Base-by-base conservation (phyloP, 73 alveolate genomes). In the Paramecium biaurelia region DNA sequence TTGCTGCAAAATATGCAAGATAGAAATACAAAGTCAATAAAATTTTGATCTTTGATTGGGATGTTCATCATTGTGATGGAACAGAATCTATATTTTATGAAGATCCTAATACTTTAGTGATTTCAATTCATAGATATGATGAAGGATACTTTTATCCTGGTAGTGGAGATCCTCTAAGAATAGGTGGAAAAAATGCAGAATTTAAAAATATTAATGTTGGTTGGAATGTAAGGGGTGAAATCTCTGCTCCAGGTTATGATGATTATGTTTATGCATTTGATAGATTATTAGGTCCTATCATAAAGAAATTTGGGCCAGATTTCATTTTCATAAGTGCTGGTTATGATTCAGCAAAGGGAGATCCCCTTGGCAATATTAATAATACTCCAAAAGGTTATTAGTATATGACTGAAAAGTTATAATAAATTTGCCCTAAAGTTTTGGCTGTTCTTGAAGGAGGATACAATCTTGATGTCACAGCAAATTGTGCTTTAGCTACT, bases 1-100 rank as follows among this genome's bases (percentile, higher is more conserved):
- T 98, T 28, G 99, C 99, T 37, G 99, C 99, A 11, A 94, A 93
- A 57, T 98, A 96, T 94, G 98, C 98, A 30, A 38, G 92, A 76
- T 56, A 87, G 49, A 85, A 92, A 70, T 88, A 93, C 43, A 94
- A 93, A 4, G 92, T 93, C 28, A 57, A 82, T 70, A 97, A 96
- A 76, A 98, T 98, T 59, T 92, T 95, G 59, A 97, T 98, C 11
- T 85, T 98, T 56, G 99, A 98, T 93, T 98, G 99, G 99, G 99
- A 98, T 85, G 99, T 98, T 14, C 99, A 98, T 92, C 99, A 97
- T 92, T 99, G 99, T 9, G 99, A 98, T 93, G 99, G 99, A 23
- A 98, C 99, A 23, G 97, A 96, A 92, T 94, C 97, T 1, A 94
- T 98, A 20, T 98, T 98, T 95, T 93, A 96, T 87, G 95, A 96